Conservation (phyloP, 2,329 filamentous ascomycete species). For the Calonectria pseudoturangicola region DNA sequence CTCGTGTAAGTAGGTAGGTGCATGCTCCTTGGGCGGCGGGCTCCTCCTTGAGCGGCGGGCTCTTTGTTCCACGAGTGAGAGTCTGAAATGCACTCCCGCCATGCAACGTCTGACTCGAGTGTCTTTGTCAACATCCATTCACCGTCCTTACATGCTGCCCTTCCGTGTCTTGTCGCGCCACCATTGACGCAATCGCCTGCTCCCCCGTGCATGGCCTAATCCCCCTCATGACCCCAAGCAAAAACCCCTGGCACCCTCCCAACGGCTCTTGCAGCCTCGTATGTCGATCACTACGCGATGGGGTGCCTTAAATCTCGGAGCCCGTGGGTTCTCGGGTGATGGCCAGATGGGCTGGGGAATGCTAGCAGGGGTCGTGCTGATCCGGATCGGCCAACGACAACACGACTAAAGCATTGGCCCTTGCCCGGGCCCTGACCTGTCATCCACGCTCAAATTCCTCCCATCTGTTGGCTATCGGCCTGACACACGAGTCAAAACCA, state of each 20-base stretch:
- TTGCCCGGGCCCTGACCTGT: constrained; percentile 5
- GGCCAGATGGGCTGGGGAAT: constrained; percentile 51
- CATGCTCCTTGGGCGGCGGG: background rate
- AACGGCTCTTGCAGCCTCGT: constrained; percentile 45
- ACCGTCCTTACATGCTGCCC: background rate
- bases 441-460: constrained; percentile 35
- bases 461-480: constrained; percentile 47
- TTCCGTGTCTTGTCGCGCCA: constrained; percentile 36
- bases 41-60: too few species aligned
- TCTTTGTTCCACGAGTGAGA: constrained; percentile 14
- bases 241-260: constrained; percentile 16
- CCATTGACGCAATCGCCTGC: constrained; percentile 38
- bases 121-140: background rate
- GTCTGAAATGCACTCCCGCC: constrained; percentile 4
- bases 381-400: constrained; percentile 51
- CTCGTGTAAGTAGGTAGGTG: constrained; percentile 18
- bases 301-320: constrained; percentile 51
- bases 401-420: constrained; percentile 30
- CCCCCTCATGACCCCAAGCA: constrained; percentile 5
- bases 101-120: constrained; percentile 19
- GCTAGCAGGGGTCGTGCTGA: constrained; percentile 54
- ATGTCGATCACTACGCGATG: constrained; percentile 49
- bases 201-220: constrained; percentile 18
- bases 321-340: constrained; percentile 54
- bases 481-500: constrained; percentile 13